These are phyloP conservation scores for Aspergillus funiculosus DNA, from an alignment of 495 filamentous ascomycete species.

Conservation along the genomic window DNA sequence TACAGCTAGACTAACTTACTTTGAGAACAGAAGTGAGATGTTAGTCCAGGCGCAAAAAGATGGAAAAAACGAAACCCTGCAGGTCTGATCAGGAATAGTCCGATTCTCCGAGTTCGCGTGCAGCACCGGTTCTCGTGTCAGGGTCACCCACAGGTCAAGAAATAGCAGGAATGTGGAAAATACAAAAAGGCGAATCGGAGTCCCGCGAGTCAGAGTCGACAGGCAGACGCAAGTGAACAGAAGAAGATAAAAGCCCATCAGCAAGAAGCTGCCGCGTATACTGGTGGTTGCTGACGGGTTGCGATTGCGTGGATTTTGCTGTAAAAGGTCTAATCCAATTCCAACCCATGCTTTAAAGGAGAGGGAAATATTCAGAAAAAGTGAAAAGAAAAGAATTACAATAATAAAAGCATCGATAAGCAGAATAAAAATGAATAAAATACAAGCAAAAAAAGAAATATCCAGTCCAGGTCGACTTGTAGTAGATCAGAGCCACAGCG, in stretches of 20 bases:
- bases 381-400: constrained; percentile 4
- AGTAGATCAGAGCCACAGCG: constrained; percentile 11
- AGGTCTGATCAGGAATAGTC: constrained; percentile 7
- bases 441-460: not conserved
- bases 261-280: constrained; percentile 1
- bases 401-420: too few relatives aligned
- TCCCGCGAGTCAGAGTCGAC: not conserved
- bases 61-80: constrained; percentile 11
- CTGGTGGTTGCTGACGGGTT: too few relatives aligned
- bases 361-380: not conserved
- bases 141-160: too few relatives aligned
- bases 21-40: constrained; percentile 6
- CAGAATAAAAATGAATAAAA: not conserved
- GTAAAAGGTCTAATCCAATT: too few relatives aligned
- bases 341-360: not conserved
- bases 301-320: too few relatives aligned
- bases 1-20: constrained; percentile 11
- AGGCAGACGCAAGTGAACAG: not conserved
- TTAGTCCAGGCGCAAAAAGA: constrained; percentile 4
- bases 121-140: too few relatives aligned
- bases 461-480: constrained; percentile 7
- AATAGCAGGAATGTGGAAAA: not conserved
- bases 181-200: constrained; percentile 5
- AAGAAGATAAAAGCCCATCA: not conserved
- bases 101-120: not conserved